Evolutionary conservation across 2,329 filamentous ascomycete species (phyloP).

Genomic region (Fusarium sp.): DNA sequence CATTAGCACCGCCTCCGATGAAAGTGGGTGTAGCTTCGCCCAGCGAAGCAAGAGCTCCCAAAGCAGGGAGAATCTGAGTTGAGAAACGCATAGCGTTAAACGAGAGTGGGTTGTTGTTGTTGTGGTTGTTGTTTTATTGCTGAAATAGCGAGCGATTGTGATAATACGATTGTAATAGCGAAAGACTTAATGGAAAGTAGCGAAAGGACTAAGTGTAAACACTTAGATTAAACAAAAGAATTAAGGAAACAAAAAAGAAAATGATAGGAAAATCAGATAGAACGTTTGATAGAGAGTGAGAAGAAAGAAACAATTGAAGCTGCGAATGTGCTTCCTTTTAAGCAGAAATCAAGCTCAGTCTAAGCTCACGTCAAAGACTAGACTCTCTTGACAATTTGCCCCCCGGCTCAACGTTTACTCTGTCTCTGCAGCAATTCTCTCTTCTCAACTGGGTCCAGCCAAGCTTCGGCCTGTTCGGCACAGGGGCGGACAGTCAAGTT

Average conservation of each 20-base stretch:
- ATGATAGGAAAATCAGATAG: constrained; percentile 22
- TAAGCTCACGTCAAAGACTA: background rate
- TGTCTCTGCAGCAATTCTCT: background rate
- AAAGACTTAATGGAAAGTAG: constrained; percentile 5
- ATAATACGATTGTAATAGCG: background rate
- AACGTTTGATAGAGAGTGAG: constrained; percentile 26
- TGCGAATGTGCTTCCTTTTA: constrained; percentile 25
- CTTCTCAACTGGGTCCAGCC: background rate
- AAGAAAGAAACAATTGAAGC: constrained; percentile 1
- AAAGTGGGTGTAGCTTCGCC: constrained; percentile 36
- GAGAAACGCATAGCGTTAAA: constrained; percentile 35
- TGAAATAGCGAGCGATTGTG: constrained; percentile 5
- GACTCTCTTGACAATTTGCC: background rate
- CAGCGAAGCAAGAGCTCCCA: constrained; percentile 37
- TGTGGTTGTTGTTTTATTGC: background rate
- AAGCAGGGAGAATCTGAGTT: constrained; percentile 23
- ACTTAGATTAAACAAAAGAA: constrained; percentile 14
- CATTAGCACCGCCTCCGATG: constrained; percentile 14
- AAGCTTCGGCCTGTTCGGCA: constrained; percentile 14
- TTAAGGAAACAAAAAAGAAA: constrained; percentile 13
- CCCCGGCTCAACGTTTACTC: background rate
- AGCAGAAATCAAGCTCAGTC: constrained; percentile 8
- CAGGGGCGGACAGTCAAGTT: background rate
- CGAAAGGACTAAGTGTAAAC: constrained; percentile 2
- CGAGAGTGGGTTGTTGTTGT: constrained; percentile 5